Evolutionary conservation across 2,329 filamentous ascomycete species (phyloP).

Genomic region (Botrytis squamosa): DNA sequence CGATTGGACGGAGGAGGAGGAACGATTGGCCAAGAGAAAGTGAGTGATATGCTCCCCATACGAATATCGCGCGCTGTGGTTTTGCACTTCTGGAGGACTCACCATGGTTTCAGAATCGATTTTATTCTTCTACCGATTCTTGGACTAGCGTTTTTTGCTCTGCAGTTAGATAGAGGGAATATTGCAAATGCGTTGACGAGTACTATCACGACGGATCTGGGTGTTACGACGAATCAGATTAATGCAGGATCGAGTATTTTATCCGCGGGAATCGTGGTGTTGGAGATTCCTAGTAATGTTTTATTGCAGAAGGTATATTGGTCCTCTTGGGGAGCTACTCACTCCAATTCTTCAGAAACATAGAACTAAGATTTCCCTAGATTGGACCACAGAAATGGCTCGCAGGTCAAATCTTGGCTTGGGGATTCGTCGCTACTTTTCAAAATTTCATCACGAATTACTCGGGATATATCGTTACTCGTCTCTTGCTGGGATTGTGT

Average conservation of each 20-base stretch:
- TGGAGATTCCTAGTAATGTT: neutral
- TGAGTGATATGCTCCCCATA: neutral
- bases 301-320: neutral
- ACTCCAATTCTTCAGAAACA: neutral
- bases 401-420: neutral
- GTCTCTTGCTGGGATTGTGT: neutral
- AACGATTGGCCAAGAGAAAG: neutral
- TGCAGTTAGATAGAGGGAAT: neutral
- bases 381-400: neutral
- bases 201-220: neutral
- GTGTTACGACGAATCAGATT: neutral
- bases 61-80: neutral
- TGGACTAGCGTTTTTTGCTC: neutral
- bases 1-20: neutral
- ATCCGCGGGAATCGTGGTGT: neutral
- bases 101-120: neutral
- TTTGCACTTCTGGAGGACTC: no score
- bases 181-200: neutral
- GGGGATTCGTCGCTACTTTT: neutral
- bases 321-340: rapidly evolving
- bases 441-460: neutral
- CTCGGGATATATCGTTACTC: neutral
- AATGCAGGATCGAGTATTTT: neutral
- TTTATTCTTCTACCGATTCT: neutral
- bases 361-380: neutral